phyloP scores from a whole-genome alignment of 2,329 filamentous ascomycete species.

The Fusarium marasasianum region DNA sequence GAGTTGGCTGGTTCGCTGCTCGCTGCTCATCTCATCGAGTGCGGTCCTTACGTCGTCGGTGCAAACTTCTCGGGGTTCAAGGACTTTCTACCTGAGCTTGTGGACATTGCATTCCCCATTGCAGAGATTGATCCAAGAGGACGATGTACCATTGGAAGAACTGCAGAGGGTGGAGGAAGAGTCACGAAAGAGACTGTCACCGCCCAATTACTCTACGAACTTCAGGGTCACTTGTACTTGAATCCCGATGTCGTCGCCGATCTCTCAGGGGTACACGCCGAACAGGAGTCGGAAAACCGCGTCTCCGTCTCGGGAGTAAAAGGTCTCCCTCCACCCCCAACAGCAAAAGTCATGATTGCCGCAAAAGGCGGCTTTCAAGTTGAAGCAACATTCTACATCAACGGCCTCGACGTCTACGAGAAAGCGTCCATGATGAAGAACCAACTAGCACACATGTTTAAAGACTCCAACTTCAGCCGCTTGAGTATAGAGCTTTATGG shows the following conservation, averaged over 20 bases:
- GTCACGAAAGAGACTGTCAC: slow-evolving; percentile 50
- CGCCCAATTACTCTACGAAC: slow-evolving; percentile 56
- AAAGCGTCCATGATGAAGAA: slow-evolving; percentile 56
- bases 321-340: slow-evolving; percentile 45
- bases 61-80: slow-evolving; percentile 63
- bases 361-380: slow-evolving; percentile 56
- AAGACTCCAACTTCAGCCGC: slow-evolving; percentile 47
- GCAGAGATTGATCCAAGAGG: slow-evolving; percentile 50
- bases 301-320: slow-evolving; percentile 47
- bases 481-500: slow-evolving; percentile 51
- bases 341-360: slow-evolving; percentile 52
- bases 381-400: slow-evolving; percentile 55
- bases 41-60: slow-evolving; percentile 62
- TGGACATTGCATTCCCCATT: slow-evolving; percentile 51
- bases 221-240: slow-evolving; percentile 56
- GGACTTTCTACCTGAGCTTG: slow-evolving; percentile 41
- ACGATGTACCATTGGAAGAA: slow-evolving; percentile 48
- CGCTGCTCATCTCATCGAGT: slow-evolving; percentile 65
- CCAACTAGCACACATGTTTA: slow-evolving; percentile 49
- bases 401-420: slow-evolving; percentile 54
- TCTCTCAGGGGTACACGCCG: slow-evolving; percentile 53
- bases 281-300: slow-evolving; percentile 50
- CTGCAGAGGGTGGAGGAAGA: slow-evolving; percentile 47
- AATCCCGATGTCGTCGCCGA: slow-evolving; percentile 56
- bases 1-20: slow-evolving; percentile 60